phyloP scores from a whole-genome alignment of 352 stramenopile species.

The Elongisporangium senticosum region DNA sequence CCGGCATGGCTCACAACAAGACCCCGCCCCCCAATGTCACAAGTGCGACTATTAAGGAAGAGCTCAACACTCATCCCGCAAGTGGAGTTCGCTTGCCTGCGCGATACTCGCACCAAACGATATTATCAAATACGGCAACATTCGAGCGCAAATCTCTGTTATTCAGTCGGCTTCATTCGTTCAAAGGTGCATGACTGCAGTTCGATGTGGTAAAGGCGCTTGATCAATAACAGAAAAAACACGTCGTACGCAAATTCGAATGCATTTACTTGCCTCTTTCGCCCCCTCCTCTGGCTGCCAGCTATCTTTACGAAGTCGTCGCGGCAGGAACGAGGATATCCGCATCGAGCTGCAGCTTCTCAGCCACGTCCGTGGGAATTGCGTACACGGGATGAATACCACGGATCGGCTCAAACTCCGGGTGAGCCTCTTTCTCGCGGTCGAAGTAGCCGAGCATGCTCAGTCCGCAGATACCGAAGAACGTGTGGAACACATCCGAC shows the following conservation, averaged over 20 bases:
- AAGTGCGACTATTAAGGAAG: not conserved
- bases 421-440: constrained; percentile 42
- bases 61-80: not conserved
- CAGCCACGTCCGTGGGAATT: constrained; percentile 88
- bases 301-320: not conserved
- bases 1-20: no score
- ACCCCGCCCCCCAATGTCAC: no score
- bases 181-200: no score
- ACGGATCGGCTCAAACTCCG: constrained; percentile 65
- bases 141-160: no score
- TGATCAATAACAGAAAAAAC: not conserved
- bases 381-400: constrained; percentile 95
- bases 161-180: no score
- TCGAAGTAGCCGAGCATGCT: constrained; percentile 92
- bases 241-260: not conserved
- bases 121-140: no score
- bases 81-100: not conserved
- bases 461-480: constrained; percentile 96
- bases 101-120: no score
- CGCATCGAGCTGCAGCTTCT: constrained; percentile 78
- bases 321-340: constrained; percentile 42
- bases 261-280: not conserved
- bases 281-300: not conserved
- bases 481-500: constrained; percentile 98
- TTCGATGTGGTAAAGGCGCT: no score